phyloP scores from a whole-genome alignment of 805 yeast genomes.

The Priceomyces medius region DNA sequence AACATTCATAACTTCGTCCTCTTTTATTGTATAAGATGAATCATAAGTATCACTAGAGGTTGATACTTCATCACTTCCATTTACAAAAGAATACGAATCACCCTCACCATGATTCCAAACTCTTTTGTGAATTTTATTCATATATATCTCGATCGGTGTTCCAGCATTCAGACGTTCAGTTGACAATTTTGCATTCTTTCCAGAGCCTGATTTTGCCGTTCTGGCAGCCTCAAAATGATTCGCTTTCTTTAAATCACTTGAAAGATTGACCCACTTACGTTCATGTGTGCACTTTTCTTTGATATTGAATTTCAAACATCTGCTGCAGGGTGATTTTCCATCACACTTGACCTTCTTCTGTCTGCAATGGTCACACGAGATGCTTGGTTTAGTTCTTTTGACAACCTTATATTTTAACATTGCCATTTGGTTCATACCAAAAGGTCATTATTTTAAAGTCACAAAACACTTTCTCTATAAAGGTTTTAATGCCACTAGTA shows the following conservation, averaged over 20 bases:
- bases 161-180: slow-evolving; percentile 6
- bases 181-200: slow-evolving; percentile 8
- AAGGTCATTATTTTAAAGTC: not conserved
- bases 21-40: not conserved
- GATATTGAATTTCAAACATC: not conserved
- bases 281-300: slow-evolving; percentile 6
- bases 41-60: not conserved
- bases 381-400: not conserved
- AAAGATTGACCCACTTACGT: not conserved
- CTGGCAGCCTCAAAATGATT: not conserved
- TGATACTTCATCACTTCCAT: not conserved
- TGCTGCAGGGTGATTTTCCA: not conserved
- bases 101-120: not conserved
- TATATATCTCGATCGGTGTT: not conserved
- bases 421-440: not conserved
- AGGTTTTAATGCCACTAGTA: not conserved
- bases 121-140: not conserved
- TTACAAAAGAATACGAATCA: not conserved
- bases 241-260: not conserved
- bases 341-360: slow-evolving; percentile 1
- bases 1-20: slow-evolving; percentile 13
- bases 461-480: not conserved
- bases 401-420: not conserved
- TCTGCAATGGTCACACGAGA: not conserved
- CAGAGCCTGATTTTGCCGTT: not conserved